A percentile compares a stretch with the other conserved stretches of the same genome.
These are phyloP conservation scores for Lasiodiplodia sp. DNA, from an alignment of 2,329 filamentous ascomycete species.

Conservation along the genomic window DNA sequence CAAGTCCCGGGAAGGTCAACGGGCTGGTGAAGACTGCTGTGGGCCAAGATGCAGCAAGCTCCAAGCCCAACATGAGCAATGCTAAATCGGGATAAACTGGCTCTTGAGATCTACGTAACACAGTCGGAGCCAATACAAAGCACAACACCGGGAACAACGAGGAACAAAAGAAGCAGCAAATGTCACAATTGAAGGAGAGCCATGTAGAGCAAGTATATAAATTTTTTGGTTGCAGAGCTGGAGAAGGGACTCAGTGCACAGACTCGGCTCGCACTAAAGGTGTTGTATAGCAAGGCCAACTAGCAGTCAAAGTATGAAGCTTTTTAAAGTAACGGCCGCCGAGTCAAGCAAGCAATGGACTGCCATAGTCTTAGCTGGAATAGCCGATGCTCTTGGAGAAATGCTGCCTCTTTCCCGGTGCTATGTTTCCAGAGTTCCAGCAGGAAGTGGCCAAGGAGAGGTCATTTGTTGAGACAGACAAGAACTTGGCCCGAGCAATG, in stretches of 20 bases:
- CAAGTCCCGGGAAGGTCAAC: background rate
- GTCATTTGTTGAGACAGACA: background rate
- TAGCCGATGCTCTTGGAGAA: background rate
- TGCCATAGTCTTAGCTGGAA: background rate
- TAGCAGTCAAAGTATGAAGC: background rate
- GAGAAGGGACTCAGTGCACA: background rate
- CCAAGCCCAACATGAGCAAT: background rate
- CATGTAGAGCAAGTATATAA: background rate
- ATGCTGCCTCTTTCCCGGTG: background rate
- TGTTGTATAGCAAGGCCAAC: background rate
- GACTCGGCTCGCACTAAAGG: background rate
- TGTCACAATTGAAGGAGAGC: background rate
- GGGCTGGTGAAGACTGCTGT: background rate
- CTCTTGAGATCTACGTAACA: no score
- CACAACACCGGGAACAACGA: background rate
- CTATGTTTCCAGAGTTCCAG: background rate
- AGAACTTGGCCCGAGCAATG: background rate
- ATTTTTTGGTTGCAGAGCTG: constrained; percentile 1
- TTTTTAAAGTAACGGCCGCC: background rate
- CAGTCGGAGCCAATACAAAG: background rate
- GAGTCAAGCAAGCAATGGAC: background rate
- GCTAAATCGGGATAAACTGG: background rate
- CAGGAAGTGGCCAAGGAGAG: background rate
- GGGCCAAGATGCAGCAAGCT: background rate
- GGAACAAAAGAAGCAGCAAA: background rate